Evolutionary conservation across 1,139 yeast species (phyloP).

Genomic region (Scheffersomyces quercinus): DNA sequence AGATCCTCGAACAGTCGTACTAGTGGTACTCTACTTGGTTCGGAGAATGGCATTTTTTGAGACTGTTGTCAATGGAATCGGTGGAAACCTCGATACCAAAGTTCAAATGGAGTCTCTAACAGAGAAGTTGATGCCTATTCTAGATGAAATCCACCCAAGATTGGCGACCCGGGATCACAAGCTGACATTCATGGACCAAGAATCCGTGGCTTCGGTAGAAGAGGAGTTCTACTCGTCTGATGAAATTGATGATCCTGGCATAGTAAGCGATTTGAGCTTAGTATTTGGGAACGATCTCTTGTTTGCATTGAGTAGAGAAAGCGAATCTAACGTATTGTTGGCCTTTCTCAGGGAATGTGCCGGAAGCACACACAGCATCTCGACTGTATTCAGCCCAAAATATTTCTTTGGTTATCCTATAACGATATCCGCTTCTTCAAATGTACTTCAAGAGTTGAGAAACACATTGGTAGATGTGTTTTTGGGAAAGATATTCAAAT

Average conservation of each 20-base stretch:
- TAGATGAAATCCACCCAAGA: slow-evolving; percentile 20
- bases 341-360: slow-evolving; percentile 4
- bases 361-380: neutral
- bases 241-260: slow-evolving; percentile 7
- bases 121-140: slow-evolving; percentile 29
- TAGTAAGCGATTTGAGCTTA: slow-evolving; percentile 10
- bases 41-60: slow-evolving; percentile 27
- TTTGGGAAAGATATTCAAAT: slow-evolving; percentile 8
- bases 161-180: neutral
- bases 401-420: slow-evolving; percentile 9
- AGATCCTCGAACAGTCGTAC: slow-evolving; percentile 15
- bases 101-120: slow-evolving; percentile 21
- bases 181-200: neutral
- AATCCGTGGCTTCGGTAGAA: neutral
- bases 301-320: slow-evolving; percentile 22
- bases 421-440: neutral
- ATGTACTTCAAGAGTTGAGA: slow-evolving; percentile 4
- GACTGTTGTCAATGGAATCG: slow-evolving; percentile 5
- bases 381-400: slow-evolving; percentile 12
- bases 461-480: slow-evolving; percentile 7
- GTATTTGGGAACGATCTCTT: slow-evolving; percentile 9
- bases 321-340: slow-evolving; percentile 28
- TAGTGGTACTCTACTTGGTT: slow-evolving; percentile 25
- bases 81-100: slow-evolving; percentile 3
- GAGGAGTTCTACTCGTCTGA: slow-evolving; percentile 4